Base-by-base conservation (phyloP, 495 filamentous ascomycete genomes). In the Hypoxylon intermedium region DNA sequence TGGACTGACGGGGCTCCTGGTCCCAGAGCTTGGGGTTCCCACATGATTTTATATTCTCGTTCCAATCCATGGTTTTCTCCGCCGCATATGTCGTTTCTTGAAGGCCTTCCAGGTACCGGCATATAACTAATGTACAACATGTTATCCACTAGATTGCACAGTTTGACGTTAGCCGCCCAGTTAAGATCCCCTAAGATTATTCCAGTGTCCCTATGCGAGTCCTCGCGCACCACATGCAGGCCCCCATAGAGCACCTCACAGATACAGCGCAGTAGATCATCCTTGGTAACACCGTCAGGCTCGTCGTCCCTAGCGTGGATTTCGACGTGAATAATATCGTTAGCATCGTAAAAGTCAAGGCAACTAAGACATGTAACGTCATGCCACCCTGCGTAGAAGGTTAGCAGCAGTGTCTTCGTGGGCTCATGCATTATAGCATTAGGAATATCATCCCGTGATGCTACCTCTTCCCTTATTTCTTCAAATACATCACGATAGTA, bases 201-300 rank as follows among this genome's bases (percentile, higher is more conserved):
- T 6, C 53, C 31, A 9, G 7, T 30, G 20, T 56, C 42, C 40
- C 20, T 16, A 9, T 36, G 34, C 21, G 42, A 36, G 9, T 28
- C 19, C 28, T 13, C 13, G 1, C 19, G 13, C 6, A 36, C 15
- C 5, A 31, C 9, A 30, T 40, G 41, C 1, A 46, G 9, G 19
- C 53, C 53, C 26, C 31, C 33, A 16, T 47, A 56, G 9, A 46
- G 19, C 5, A 46, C 53, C 13, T 53, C 26, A 13, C 42, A 18
- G n/a, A 56, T 46, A 9, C 31, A 2, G 9, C 31, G 13, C 7
- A 56, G 9, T 9, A 56, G 28, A 16, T 56, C 53, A 6, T 47
- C 42, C 24, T 56, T 56, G 2, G 53, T 56, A 9, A 56, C 33
- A 5, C 53, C 53, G 13, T 56, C 53, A 5, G 53, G 43, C 15